These are phyloP conservation scores for Kregervanrija delftensis DNA, from an alignment of 805 yeast genomes.

Conservation along the genomic window DNA sequence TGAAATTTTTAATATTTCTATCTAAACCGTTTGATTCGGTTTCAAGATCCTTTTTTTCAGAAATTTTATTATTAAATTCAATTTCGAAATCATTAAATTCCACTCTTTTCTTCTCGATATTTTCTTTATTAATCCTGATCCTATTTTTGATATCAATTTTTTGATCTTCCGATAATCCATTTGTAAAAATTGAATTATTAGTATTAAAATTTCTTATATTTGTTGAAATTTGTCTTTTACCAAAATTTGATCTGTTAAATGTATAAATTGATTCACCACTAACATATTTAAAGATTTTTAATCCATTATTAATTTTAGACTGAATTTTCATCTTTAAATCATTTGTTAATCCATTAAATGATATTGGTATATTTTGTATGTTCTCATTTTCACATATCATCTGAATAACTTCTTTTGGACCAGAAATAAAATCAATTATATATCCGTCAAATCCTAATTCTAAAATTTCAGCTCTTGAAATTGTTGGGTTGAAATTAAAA, in stretches of 20 bases:
- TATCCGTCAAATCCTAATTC: constrained; percentile 74
- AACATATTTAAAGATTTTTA: constrained; percentile 49
- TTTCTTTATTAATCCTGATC: constrained; percentile 15
- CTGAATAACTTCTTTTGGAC: constrained; percentile 63
- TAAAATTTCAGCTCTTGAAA: constrained; percentile 23
- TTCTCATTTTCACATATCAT: constrained; percentile 58
- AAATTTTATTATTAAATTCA: neutral
- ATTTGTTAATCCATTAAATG: constrained; percentile 38
- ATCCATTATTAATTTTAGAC: constrained; percentile 31
- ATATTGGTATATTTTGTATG: constrained; percentile 56
- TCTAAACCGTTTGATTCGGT: neutral
- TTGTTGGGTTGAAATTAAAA: constrained; percentile 8
- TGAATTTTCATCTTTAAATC: constrained; percentile 31
- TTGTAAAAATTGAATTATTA: constrained; percentile 25
- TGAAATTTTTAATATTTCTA: neutral
- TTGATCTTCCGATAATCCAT: constrained; percentile 27
- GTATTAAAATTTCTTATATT: constrained; percentile 27
- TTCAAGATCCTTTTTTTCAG: neutral
- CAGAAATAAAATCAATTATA: constrained; percentile 60
- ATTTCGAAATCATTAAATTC: neutral
- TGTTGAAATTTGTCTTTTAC: constrained; percentile 46
- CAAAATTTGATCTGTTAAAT: constrained; percentile 56
- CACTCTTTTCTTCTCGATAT: constrained; percentile 1
- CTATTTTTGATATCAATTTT: constrained; percentile 11
- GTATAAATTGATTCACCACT: constrained; percentile 49